Percentiles rank a stretch among this genome's conserved stretches.
Conservation (phyloP, 1,284 basidiomycete genomes). For the Moesziomyces sp. region DNA sequence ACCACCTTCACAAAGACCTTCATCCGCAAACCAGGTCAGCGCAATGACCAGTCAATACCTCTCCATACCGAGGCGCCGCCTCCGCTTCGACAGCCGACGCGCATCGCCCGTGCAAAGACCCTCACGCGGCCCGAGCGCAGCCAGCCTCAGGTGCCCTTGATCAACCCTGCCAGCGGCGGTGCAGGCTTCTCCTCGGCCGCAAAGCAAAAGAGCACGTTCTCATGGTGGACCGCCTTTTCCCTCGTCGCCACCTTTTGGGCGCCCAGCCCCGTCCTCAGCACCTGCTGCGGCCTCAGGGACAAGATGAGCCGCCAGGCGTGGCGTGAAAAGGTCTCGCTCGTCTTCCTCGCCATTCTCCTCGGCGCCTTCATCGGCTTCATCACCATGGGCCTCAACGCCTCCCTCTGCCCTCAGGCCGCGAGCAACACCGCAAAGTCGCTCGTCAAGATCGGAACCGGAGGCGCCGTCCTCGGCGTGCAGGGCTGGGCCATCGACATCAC, state of each 20-base stretch:
- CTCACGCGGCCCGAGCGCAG: conserved; percentile 79
- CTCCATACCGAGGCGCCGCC: conserved; percentile 62
- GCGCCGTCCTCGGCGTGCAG: conserved; percentile 75
- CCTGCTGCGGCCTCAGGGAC: conserved; percentile 55
- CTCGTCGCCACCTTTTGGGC: conserved; percentile 63
- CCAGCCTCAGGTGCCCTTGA: conserved; percentile 75
- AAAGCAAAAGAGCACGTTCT: conserved; percentile 17
- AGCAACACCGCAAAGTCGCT: conserved; percentile 41
- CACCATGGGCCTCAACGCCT: conserved; percentile 92
- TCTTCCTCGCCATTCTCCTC: conserved; percentile 69
- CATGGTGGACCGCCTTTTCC: conserved; percentile 56
- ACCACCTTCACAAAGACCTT: conserved; percentile 60
- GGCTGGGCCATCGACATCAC: conserved; percentile 84
- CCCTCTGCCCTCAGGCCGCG: conserved; percentile 79
- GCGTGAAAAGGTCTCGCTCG: conserved; percentile 66
- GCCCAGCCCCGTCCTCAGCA: conserved; percentile 68
- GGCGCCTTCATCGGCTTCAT: conserved; percentile 87
- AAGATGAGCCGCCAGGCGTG: conserved; percentile 62
- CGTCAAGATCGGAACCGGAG: conserved; percentile 46
- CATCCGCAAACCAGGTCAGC: conserved; percentile 56
- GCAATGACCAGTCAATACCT: conserved; percentile 56
- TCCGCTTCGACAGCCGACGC: conserved; percentile 63
- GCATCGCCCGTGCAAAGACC: conserved; percentile 70
- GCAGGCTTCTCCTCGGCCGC: conserved; percentile 37
- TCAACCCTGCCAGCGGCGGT: conserved; percentile 74